Conservation (phyloP, 139 green algal genomes). For the Picochlorum sp. region DNA sequence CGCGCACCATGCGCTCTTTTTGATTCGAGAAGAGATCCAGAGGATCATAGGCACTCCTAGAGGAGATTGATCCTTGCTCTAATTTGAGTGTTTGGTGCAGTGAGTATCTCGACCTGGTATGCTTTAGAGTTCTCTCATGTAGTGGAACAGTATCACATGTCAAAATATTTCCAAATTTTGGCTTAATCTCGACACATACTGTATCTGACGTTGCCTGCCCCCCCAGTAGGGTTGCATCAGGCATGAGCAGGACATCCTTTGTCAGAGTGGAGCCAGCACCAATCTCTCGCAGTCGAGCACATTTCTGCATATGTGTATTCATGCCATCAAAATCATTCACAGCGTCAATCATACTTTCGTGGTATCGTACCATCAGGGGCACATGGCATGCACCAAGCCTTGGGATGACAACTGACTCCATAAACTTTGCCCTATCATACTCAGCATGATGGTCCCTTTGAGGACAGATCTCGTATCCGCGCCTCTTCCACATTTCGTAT, state of each 20-base stretch:
- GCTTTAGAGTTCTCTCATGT: constrained; percentile 26
- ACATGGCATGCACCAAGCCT: too few species aligned
- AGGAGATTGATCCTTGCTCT: constrained; percentile 28
- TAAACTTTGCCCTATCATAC: too few species aligned
- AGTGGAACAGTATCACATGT: constrained; percentile 9
- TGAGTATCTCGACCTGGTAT: constrained; percentile 35
- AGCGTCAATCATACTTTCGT: neutral
- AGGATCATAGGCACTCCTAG: constrained; percentile 55
- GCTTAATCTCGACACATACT: constrained; percentile 63
- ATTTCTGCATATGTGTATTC: too few species aligned
- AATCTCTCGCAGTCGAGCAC: too few species aligned
- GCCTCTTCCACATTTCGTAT: too few species aligned
- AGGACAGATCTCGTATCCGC: too few species aligned
- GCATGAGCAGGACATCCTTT: constrained; percentile 14
- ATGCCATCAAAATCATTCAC: too few species aligned
- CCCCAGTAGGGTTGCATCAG: constrained; percentile 19
- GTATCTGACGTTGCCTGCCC: neutral
- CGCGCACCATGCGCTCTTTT: constrained; percentile 17
- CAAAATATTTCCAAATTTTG: constrained; percentile 53
- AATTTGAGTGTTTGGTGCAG: constrained; percentile 61
- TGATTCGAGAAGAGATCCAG: constrained; percentile 67
- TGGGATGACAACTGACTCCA: too few species aligned
- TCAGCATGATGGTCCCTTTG: too few species aligned
- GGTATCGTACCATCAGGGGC: neutral
- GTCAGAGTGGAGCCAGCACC: too few species aligned